A percentile compares a stretch with the other conserved stretches of the same genome.
phyloP scores from a whole-genome alignment of 441 rosid species.

The Pelargonium cotyledonis region DNA sequence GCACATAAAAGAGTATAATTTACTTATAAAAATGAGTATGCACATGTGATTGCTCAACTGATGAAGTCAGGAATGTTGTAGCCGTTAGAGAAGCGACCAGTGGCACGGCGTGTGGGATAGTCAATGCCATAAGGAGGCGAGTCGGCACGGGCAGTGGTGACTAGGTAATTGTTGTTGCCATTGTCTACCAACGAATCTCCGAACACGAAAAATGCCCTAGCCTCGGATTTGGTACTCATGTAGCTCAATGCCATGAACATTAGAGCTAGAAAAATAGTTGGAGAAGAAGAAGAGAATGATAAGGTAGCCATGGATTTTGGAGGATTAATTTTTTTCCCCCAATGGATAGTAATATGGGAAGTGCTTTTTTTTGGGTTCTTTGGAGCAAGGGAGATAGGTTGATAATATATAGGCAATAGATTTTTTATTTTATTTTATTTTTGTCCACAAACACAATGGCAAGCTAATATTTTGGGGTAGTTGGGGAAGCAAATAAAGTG shows the following conservation, averaged over 20 bases:
- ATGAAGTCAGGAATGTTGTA: not conserved
- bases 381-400: too few species aligned
- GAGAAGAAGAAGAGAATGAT: not conserved
- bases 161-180: not conserved
- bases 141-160: not conserved
- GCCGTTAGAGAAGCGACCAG: constrained; percentile 1
- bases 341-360: too few species aligned
- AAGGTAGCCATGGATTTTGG: not conserved
- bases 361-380: too few species aligned
- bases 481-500: too few species aligned
- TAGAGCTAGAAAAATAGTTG: not conserved
- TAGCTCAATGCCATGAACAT: not conserved
- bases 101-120: not conserved
- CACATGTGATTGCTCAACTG: not conserved
- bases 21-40: not conserved
- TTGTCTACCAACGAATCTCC: not conserved
- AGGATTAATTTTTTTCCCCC: too few species aligned
- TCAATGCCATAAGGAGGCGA: not conserved
- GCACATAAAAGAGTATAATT: not conserved
- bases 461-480: too few species aligned
- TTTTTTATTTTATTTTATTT: too few species aligned
- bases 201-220: not conserved
- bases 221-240: not conserved
- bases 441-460: too few species aligned
- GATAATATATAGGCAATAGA: too few species aligned